These are phyloP conservation scores for Aegle marmelos DNA, from an alignment of 345 rosid species.

Conservation along the genomic window DNA sequence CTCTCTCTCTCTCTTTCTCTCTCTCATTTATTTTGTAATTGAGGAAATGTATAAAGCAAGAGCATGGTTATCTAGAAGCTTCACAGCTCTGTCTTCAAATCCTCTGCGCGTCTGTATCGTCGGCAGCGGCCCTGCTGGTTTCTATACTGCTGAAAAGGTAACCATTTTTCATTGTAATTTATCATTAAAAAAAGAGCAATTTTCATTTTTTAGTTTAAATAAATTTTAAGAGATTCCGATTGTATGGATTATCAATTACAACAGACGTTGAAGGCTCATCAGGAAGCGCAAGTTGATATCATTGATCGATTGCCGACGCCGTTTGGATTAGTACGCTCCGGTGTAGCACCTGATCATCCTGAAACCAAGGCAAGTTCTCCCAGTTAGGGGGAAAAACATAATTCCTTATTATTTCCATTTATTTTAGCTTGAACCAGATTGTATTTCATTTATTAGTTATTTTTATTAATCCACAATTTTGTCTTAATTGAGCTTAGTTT, in stretches of 20 bases:
- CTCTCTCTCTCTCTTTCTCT: too few relatives aligned
- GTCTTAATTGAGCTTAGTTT: slow-evolving; percentile 48
- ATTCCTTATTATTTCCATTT: background rate
- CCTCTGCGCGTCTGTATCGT: slow-evolving; percentile 78
- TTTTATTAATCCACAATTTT: background rate
- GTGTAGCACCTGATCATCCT: slow-evolving; percentile 96
- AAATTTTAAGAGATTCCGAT: background rate
- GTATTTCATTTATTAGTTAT: background rate
- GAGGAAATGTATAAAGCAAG: slow-evolving; percentile 28
- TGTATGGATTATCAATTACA: background rate
- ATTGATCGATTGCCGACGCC: slow-evolving; percentile 92
- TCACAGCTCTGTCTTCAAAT: slow-evolving; percentile 42
- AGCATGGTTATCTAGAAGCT: slow-evolving; percentile 36
- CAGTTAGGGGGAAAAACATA: too few relatives aligned
- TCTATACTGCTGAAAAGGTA: slow-evolving; percentile 87
- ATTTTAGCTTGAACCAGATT: background rate
- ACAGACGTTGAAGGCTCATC: slow-evolving; percentile 71
- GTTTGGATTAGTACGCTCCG: slow-evolving; percentile 90
- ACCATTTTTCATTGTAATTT: background rate
- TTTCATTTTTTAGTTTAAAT: background rate
- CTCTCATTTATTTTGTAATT: too few relatives aligned
- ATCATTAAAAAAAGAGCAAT: background rate
- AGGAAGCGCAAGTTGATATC: slow-evolving; percentile 61
- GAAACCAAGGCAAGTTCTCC: slow-evolving; percentile 68
- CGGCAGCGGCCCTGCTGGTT: slow-evolving; percentile 93